phyloP scores from a whole-genome alignment of 805 yeast species.

The Ogataea methylovora region DNA sequence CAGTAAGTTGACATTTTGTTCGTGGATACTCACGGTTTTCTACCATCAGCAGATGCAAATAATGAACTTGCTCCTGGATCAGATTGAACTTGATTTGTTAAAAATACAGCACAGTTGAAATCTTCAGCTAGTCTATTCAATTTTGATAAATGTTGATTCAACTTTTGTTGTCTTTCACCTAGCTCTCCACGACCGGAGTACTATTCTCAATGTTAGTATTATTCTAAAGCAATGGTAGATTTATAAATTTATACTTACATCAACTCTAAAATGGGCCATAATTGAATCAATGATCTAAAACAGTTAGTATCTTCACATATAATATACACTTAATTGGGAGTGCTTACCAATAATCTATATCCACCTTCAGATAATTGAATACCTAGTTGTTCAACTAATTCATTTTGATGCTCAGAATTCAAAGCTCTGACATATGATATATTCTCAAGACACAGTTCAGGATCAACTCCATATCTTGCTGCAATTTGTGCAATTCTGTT shows the following conservation, averaged over 20 bases:
- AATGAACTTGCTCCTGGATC: constrained; percentile 79
- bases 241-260: constrained; percentile 22
- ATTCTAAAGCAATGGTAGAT: background rate
- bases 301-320: too few species aligned
- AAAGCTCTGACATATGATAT: constrained; percentile 71
- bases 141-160: constrained; percentile 47
- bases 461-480: constrained; percentile 58
- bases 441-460: constrained; percentile 61
- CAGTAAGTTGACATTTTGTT: background rate
- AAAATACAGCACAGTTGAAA: constrained; percentile 67
- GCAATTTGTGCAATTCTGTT: constrained; percentile 53
- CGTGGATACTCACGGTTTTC: constrained; percentile 49
- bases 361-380: constrained; percentile 60
- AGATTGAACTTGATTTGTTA: constrained; percentile 74
- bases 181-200: constrained; percentile 74
- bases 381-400: constrained; percentile 60
- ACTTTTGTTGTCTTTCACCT: constrained; percentile 68
- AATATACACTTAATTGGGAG: too few species aligned
- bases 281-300: constrained; percentile 58
- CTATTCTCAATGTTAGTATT: constrained; percentile 6
- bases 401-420: constrained; percentile 75
- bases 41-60: constrained; percentile 76
- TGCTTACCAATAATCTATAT: constrained; percentile 45
- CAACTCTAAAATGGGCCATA: constrained; percentile 75
- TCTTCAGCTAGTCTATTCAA: constrained; percentile 64